Evolutionary conservation across 805 yeast species (phyloP).

Genomic region (Cephaloascus albidus): DNA sequence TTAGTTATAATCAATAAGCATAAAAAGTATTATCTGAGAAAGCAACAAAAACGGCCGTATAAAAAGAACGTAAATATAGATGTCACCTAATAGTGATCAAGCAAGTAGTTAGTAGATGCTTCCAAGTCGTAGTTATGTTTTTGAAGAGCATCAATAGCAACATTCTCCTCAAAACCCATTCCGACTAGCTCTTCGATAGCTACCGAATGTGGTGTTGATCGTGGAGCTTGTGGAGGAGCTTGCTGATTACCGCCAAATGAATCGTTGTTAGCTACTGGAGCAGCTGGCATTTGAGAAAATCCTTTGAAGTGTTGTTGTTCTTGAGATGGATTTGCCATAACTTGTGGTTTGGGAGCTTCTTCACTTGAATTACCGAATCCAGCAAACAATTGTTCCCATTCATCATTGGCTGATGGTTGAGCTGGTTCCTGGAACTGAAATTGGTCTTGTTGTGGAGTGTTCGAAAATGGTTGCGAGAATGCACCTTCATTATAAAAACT

Average conservation of each 20-base stretch:
- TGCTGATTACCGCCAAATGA: constrained; percentile 8
- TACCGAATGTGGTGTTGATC: constrained; percentile 36
- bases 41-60: no score
- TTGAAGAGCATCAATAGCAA: constrained; percentile 60
- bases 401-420: constrained; percentile 42
- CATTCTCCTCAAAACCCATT: constrained; percentile 75
- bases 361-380: constrained; percentile 59
- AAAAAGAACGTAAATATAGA: no score
- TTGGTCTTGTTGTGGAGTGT: neutral
- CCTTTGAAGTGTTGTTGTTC: neutral
- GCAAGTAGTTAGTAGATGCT: constrained; percentile 76
- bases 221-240: constrained; percentile 16
- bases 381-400: constrained; percentile 91
- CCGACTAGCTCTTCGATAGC: constrained; percentile 75
- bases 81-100: constrained; percentile 71
- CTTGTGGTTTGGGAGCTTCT: no score
- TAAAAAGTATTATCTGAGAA: no score
- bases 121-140: constrained; percentile 67
- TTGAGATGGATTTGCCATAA: neutral
- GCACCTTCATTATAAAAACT: constrained; percentile 12
- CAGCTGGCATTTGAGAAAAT: neutral
- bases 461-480: neutral
- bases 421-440: neutral
- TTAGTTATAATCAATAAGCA: no score
- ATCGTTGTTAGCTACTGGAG: constrained; percentile 6